Base-by-base conservation (phyloP, 805 yeast genomes). In the Hanseniaspora osmophila region DNA sequence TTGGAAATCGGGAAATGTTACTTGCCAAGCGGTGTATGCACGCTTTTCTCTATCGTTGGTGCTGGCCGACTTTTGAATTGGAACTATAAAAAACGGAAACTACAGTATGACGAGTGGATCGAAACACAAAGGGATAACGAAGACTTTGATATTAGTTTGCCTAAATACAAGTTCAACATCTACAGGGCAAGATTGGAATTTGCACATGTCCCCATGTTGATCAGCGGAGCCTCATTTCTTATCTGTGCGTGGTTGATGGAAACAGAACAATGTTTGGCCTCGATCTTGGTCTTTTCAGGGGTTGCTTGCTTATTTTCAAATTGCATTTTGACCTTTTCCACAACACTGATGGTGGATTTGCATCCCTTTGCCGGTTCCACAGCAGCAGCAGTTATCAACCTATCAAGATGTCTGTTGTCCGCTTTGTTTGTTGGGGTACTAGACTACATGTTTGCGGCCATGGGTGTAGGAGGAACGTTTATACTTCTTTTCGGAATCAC, bases 221-320 rank as follows among this genome's bases (percentile, higher is more conserved):
- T 67, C 1, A 51, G 74, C 6, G 55, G 72, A 3, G 51, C 60
- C 27, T 67, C 67, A 0, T 68, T 71, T 9, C 52, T 74, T 0
- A 48, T 79, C 27, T 82, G 73, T 59, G 94, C 94, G 1, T 85
- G 95, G 94, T 74, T 85, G 49, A 54, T 84, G 12, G 66, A 73
- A 33, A 60, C 62, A 27, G 59, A 65, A 29, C 68, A 70, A 4
- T 66, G 68, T 38, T 60, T 78, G 30, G 69, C 78, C 0, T 74
- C 76, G 0, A 75, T 83, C 6, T 62, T 84, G 13, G 69, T 84
- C 1, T 64, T 74, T 48, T 67, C 80, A 6, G 77, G 75, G 41
- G 57, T 80, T 44, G 67, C 76, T 2, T 77, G 88, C 6, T 60
- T 70, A 48, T 70, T 78, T n/a, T 67, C 79, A 5, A 71, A 80